These are phyloP conservation scores for Xylariaceae sp. DNA, from an alignment of 2,329 filamentous ascomycete species.

Conservation along the genomic window DNA sequence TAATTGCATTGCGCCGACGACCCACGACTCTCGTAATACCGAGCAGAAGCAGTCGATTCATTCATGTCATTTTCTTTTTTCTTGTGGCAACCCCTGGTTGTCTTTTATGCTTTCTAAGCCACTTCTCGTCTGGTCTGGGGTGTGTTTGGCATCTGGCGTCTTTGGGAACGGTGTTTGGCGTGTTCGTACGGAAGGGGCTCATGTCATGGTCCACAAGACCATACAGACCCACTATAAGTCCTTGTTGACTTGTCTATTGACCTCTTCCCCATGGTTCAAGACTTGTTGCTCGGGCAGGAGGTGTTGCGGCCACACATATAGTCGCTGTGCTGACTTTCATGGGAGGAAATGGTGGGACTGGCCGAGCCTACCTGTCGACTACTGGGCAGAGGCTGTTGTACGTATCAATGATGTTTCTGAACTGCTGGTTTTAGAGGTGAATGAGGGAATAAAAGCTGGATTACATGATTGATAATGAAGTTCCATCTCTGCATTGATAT, in stretches of 20 bases:
- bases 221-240: constrained; percentile 4
- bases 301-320: constrained; percentile 2
- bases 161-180: constrained; percentile 27
- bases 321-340: constrained; percentile 24
- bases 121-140: constrained; percentile 16
- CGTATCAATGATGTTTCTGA: no score
- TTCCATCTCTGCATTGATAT: no score
- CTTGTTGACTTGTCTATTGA: constrained; percentile 10
- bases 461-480: no score
- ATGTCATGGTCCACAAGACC: constrained; percentile 23
- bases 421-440: no score
- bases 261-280: constrained; percentile 8
- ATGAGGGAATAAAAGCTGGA: no score
- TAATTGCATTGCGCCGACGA: constrained; percentile 38
- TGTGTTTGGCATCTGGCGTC: constrained; percentile 29
- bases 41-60: background rate
- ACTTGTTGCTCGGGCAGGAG: constrained; percentile 5
- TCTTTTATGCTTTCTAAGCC: constrained; percentile 20
- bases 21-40: constrained; percentile 30
- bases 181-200: constrained; percentile 26
- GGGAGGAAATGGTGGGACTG: constrained; percentile 14
- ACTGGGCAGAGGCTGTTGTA: no score
- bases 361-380: constrained; percentile 12
- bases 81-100: constrained; percentile 21
- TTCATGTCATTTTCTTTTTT: constrained; percentile 14